These are phyloP conservation scores for Neurospora sp. DNA, from an alignment of 495 filamentous ascomycete genomes.

Conservation along the genomic window DNA sequence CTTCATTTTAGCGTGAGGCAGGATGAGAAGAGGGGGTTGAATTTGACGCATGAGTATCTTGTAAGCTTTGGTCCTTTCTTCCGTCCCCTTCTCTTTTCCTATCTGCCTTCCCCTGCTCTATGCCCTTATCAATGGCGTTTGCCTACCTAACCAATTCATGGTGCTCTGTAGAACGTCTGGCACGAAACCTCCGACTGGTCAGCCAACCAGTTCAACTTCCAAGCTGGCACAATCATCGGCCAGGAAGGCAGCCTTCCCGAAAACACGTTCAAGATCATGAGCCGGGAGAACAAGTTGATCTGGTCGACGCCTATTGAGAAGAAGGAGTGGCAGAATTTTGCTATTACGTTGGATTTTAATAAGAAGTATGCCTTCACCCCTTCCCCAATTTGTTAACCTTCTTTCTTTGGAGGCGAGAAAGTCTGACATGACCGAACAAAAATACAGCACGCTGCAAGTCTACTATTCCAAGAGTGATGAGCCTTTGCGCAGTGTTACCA, in stretches of 20 bases:
- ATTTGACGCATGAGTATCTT: conserved; percentile 47
- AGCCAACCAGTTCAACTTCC: conserved; percentile 47
- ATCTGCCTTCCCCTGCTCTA: too few species aligned
- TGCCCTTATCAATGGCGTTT: too few species aligned
- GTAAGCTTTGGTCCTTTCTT: conserved; percentile 6
- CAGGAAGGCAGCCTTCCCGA: conserved; percentile 64
- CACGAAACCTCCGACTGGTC: conserved; percentile 46
- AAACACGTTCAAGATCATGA: conserved; percentile 59
- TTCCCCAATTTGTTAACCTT: too few species aligned
- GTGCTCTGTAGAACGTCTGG: conserved; percentile 33
- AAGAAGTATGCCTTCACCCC: conserved; percentile 31
- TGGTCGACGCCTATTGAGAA: conserved; percentile 34
- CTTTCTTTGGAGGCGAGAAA: too few species aligned
- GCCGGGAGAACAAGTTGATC: conserved; percentile 36
- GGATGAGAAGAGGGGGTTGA: conserved; percentile 36
- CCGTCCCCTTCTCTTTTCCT: background rate
- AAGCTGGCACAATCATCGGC: conserved; percentile 39
- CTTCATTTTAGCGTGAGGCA: conserved; percentile 45
- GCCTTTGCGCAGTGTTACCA: conserved; percentile 37
- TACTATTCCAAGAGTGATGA: conserved; percentile 43
- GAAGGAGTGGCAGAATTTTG: conserved; percentile 49
- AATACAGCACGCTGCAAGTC: conserved; percentile 39
- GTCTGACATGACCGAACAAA: too few species aligned
- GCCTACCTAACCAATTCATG: too few species aligned
- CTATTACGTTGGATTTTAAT: conserved; percentile 39